A percentile compares a stretch with the other conserved stretches of the same genome.
phyloP scores from a whole-genome alignment of 106 monocot species.

The Dioscorea zingiberensis region DNA sequence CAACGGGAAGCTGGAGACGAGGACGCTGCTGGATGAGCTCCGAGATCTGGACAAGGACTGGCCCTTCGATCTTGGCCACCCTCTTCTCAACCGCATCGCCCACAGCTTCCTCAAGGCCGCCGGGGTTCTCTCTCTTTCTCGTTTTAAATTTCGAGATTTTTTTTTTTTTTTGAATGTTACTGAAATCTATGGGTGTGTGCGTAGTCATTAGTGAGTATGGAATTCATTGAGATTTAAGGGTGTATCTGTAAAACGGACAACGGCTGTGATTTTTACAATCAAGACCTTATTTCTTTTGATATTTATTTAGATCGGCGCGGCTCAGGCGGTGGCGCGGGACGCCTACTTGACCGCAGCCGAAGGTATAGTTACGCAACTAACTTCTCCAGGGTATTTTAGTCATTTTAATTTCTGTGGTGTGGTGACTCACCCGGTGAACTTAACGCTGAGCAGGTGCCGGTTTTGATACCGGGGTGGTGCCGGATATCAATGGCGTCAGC shows the following conservation, averaged over 20 bases:
- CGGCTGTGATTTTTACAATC: too few species aligned
- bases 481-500: slow-evolving; percentile 17
- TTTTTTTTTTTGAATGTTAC: background rate
- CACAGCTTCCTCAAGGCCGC: slow-evolving; percentile 93
- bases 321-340: slow-evolving; percentile 73
- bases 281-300: too few species aligned
- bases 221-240: too few species aligned
- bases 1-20: slow-evolving; percentile 28
- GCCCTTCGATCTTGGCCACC: slow-evolving; percentile 81
- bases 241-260: too few species aligned
- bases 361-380: slow-evolving; percentile 12
- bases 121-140: slow-evolving; percentile 38
- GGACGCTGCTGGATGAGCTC: slow-evolving; percentile 60
- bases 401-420: too few species aligned
- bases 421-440: background rate
- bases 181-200: too few species aligned
- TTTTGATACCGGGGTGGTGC: slow-evolving; percentile 13
- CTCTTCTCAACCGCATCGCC: slow-evolving; percentile 79
- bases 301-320: slow-evolving; percentile 57
- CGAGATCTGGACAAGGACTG: slow-evolving; percentile 57
- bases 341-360: slow-evolving; percentile 72
- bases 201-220: too few species aligned
- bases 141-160: background rate
- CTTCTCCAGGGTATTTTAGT: too few species aligned
- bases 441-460: slow-evolving; percentile 20